Conservation (phyloP, 2,329 filamentous ascomycete genomes). For the Endoconidiophora laricicola region DNA sequence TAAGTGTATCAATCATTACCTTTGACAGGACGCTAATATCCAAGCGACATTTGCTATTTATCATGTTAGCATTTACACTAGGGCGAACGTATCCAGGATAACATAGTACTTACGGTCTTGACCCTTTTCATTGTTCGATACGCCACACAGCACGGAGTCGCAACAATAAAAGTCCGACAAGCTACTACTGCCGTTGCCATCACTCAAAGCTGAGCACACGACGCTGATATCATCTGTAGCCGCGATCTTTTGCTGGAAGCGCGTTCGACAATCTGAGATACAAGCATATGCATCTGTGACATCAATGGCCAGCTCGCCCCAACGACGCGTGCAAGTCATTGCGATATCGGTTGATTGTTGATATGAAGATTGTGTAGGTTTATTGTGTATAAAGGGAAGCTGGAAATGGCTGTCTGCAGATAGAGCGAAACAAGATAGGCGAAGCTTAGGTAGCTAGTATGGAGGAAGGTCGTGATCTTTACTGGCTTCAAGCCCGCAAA, state of each 20-base stretch:
- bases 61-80: background rate
- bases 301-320: too few relatives aligned
- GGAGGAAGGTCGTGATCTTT: too few relatives aligned
- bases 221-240: constrained; percentile 3
- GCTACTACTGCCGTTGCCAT: background rate
- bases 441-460: too few relatives aligned
- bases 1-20: constrained; percentile 3
- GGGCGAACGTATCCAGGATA: background rate
- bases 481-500: too few relatives aligned
- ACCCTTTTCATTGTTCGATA: constrained; percentile 7
- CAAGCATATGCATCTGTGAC: constrained; percentile 5
- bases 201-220: constrained; percentile 6
- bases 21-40: constrained; percentile 11
- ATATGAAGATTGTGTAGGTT: too few relatives aligned
- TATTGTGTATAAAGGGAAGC: too few relatives aligned
- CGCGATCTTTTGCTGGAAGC: constrained; percentile 8
- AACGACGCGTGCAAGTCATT: too few relatives aligned
- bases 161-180: constrained; percentile 13
- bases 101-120: constrained; percentile 12
- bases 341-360: too few relatives aligned
- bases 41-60: constrained; percentile 12
- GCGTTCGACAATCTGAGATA: constrained; percentile 9
- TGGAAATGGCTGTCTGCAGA: too few relatives aligned
- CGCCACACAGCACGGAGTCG: constrained; percentile 13
- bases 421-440: too few relatives aligned